Percentiles rank a stretch among this genome's conserved stretches.
Conservation (phyloP, 2,329 filamentous ascomycete genomes). For the Paracoccidioides lutzii region DNA sequence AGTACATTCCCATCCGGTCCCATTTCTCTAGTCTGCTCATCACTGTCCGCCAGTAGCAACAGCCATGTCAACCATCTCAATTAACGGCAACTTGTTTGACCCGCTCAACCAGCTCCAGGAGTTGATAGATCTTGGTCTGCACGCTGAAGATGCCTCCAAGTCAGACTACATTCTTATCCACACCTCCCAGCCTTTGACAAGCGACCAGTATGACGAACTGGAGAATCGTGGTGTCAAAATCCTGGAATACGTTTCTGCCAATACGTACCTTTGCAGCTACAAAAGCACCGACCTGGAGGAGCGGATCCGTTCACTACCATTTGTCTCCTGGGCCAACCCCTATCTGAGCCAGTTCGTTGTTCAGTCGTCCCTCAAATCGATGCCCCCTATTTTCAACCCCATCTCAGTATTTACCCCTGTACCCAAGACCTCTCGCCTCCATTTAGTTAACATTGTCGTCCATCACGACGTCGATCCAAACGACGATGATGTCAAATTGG, state of each 20-base stretch:
- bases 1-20: background rate
- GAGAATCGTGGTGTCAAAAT: background rate
- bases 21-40: background rate
- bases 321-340: background rate
- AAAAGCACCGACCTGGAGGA: background rate
- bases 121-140: background rate
- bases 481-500: constrained; percentile 3
- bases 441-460: constrained; percentile 8
- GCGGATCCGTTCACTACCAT: background rate
- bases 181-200: background rate
- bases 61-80: background rate
- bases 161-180: constrained; percentile 1
- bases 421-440: constrained; percentile 1
- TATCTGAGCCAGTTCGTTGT: background rate
- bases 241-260: background rate
- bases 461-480: constrained; percentile 9
- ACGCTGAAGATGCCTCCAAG: background rate
- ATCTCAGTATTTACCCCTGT: constrained; percentile 4
- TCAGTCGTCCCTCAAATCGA: background rate
- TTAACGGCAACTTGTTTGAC: background rate
- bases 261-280: constrained; percentile 1
- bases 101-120: background rate
- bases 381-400: background rate
- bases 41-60: background rate
- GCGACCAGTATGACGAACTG: background rate